phyloP scores from a whole-genome alignment of 192 early-diverging fungal genomes.

The Umbelopsis ramanniana region DNA sequence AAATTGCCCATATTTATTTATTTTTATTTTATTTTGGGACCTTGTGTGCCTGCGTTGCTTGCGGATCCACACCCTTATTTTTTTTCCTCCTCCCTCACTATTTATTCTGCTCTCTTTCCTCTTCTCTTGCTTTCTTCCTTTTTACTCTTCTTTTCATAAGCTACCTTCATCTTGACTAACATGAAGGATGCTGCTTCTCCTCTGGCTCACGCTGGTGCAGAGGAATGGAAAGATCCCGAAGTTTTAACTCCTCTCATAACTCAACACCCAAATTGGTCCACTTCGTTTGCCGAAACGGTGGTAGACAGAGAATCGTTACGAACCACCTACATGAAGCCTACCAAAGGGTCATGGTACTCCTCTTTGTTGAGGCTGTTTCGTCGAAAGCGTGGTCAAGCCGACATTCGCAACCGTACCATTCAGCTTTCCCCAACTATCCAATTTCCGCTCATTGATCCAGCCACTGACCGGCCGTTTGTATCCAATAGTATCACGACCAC shows the following conservation, averaged over 20 bases:
- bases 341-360: not conserved
- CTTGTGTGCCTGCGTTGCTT: conserved; percentile 47
- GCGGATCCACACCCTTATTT: conserved; percentile 36
- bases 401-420: conserved; percentile 10
- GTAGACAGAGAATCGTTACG: not conserved
- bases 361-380: not conserved
- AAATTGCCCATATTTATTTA: conserved; percentile 18
- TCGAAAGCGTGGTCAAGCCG: not conserved
- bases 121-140: not conserved
- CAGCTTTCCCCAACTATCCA: not conserved
- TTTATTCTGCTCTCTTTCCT: not conserved
- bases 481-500: conserved; percentile 66
- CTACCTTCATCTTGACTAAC: not conserved
- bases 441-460: conserved; percentile 45
- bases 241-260: conserved; percentile 8
- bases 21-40: conserved; percentile 45
- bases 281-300: not conserved
- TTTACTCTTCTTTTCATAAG: not conserved
- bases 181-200: conserved; percentile 1
- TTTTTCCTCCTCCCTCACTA: not conserved
- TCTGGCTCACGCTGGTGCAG: not conserved
- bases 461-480: conserved; percentile 52
- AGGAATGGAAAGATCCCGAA: conserved; percentile 7
- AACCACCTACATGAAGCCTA: not conserved
- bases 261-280: conserved; percentile 20